Evolutionary conservation across 2,329 filamentous ascomycete species (phyloP), one percentile per base, ranked within the genome.

Genomic region (Penicillium sp.): DNA sequence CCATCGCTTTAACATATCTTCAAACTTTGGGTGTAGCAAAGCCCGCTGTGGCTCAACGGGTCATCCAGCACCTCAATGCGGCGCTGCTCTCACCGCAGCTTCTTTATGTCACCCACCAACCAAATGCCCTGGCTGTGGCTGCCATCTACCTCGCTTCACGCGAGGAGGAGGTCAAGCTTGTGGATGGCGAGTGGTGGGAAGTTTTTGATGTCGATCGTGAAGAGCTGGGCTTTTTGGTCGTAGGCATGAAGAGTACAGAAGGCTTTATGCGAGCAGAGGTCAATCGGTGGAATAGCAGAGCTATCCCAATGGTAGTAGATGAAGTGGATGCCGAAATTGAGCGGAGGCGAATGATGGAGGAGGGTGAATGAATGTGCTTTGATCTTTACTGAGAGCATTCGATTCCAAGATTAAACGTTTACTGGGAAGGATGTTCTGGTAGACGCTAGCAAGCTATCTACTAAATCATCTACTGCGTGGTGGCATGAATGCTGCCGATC

Each of bases 151-250:
- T 91, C n/a, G 90, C 93, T 0, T 89, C 91, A 0, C 83, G 88
- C 44, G 92, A 97, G 64, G 73, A 85, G 1, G 87, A 83, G 0
- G 85, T 89, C 13, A 92, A 90, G 73, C 82, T 97, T 76, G 91
- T 93, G 0, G 89, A 89, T 62, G 85, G 84, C 48, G 88, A 91
- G 62, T 99, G 94, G 94, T 99, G 94, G 94, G 93, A 97, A 75
- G 91, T 97, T 0, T 97, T 97, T 73, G 94, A 99, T 74, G 90
- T 94, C 8, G 93, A 97, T 68, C 83, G 94, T 50, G 94, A 99
- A 78, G 92, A 96, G 72, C 81, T 99, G 36, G 94, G 94, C 0
- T 97, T 97, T 66, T 76, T 97, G 57, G 92, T 96, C 4, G 90
- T 97, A 12, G 92, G 83, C 0, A 85, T 97, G 83, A 81, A 86